These are phyloP conservation scores for Cordia subcordata DNA, from an alignment of 257 asterid species.

Conservation along the genomic window DNA sequence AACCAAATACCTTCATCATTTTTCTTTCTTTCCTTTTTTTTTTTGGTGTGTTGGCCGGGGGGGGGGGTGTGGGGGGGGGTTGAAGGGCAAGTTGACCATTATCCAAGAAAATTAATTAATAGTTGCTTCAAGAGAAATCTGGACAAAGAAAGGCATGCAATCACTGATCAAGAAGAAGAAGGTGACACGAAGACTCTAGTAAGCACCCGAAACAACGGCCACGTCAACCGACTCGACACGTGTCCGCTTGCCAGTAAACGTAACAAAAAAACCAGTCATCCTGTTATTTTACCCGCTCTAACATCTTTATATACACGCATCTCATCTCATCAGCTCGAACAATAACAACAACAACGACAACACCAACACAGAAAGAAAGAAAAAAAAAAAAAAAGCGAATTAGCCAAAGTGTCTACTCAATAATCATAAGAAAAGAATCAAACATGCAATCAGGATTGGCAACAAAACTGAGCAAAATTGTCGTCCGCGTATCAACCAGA, in stretches of 20 bases:
- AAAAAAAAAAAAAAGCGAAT: too few species aligned
- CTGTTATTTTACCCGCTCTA: neutral
- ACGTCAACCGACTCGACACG: conserved; percentile 27
- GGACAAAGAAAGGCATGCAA: neutral
- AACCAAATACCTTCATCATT: too few species aligned
- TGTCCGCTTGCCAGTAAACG: conserved; percentile 1
- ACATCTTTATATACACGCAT: too few species aligned
- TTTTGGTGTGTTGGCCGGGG: too few species aligned
- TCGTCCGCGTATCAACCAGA: neutral
- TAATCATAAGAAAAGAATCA: neutral
- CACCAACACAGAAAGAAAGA: too few species aligned
- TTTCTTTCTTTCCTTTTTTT: too few species aligned
- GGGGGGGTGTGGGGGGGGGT: too few species aligned
- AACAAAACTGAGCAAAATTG: conserved; percentile 21
- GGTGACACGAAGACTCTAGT: conserved; percentile 35
- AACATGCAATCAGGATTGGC: conserved; percentile 48
- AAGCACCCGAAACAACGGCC: conserved; percentile 27
- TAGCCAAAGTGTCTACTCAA: neutral
- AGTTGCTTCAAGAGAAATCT: conserved; percentile 30
- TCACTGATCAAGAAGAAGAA: neutral
- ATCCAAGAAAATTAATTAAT: too few species aligned
- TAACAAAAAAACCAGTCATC: neutral
- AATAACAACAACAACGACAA: too few species aligned
- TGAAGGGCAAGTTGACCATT: too few species aligned
- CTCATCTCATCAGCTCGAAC: too few species aligned